Base-by-base conservation (phyloP, 2,329 filamentous ascomycete species). In the Passalora sequoiae region DNA sequence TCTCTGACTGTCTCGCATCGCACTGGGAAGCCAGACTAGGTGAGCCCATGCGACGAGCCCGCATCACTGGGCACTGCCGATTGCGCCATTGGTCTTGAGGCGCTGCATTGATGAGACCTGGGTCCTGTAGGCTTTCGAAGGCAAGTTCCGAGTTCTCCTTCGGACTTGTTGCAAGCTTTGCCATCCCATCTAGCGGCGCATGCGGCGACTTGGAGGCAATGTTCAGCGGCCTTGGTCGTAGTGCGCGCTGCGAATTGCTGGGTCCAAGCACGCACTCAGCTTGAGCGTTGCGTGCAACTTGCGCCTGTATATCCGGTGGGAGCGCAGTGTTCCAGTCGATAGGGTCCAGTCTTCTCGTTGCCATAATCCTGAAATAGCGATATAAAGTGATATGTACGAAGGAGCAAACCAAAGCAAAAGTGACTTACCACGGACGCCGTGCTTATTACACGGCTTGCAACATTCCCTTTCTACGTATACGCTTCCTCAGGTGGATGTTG, bases 31-130 rank as follows among this genome's bases (percentile, higher is more conserved):
- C 25, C 2, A 50, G 38, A 13, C 50, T 53, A 5, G 47, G 50
- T 4, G 54, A 49, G 2, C 37, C 28, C 25, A 43, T 38, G 15
- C 38, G 21, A 17, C 31, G 28, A 25, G 13, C 45, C 22, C 30
- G 42, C 19, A 41, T 15, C 8, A 36, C 25, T 3, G 35, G 20
- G 10, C 25, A 43, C 25, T 44, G 47, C 29, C 51, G 43, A 21
- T 33, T 39, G n/a, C 43, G 45, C 51, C 56, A 58, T 33, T 44
- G 32, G 12, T 27, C 43, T 8, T 44, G 31, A 10, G 41, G 33
- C 5, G 48, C 54, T 10, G 53, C 9, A 17, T 61, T 58, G 13
- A 61, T 52, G 6, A 60, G 49, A 24, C 57, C 48, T 4, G 57
- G 56, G 10, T 57, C 55, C 13, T 38, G 46, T 12, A 45, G 47